phyloP scores from a whole-genome alignment of 2,329 filamentous ascomycete species.

The Fusarium austroafricanum region DNA sequence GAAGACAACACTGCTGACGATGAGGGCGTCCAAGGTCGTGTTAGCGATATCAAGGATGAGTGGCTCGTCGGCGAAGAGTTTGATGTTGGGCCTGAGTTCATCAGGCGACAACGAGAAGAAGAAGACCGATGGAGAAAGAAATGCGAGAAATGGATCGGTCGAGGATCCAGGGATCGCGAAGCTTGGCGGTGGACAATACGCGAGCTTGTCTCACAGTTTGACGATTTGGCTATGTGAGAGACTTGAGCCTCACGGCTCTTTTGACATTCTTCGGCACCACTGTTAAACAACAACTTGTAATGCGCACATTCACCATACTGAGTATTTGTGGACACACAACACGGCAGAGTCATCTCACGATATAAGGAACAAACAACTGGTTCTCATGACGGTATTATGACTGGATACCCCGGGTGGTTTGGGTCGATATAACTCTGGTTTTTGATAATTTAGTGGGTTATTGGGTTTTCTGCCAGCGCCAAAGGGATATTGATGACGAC shows the following conservation, averaged over 20 bases:
- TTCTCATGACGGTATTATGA: slow-evolving; percentile 32
- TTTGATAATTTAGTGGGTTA: slow-evolving; percentile 12
- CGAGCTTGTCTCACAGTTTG: slow-evolving; percentile 64
- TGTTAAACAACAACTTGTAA: slow-evolving; percentile 42
- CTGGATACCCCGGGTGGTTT: slow-evolving; percentile 40
- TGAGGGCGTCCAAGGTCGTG: slow-evolving; percentile 61
- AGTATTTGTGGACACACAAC: slow-evolving; percentile 40
- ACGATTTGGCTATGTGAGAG: slow-evolving; percentile 52
- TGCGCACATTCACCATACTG: slow-evolving; percentile 34
- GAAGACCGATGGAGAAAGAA: slow-evolving; percentile 91
- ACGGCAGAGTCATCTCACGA: slow-evolving; percentile 28
- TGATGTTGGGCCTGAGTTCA: slow-evolving; percentile 94
- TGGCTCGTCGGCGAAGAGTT: slow-evolving; percentile 96
- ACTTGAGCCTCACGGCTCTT: slow-evolving; percentile 17
- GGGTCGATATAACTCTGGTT: slow-evolving; percentile 9
- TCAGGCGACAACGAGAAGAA: slow-evolving; percentile 88
- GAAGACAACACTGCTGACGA: slow-evolving; percentile 73
- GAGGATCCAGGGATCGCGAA: slow-evolving; percentile 65
- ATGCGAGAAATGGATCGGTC: slow-evolving; percentile 84
- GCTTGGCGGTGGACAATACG: slow-evolving; percentile 83
- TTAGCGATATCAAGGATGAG: slow-evolving; percentile 76
- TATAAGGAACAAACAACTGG: slow-evolving; percentile 28
- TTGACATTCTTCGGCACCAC: slow-evolving; percentile 34
- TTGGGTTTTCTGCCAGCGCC: slow-evolving; percentile 30
- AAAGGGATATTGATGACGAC: slow-evolving; percentile 35